A percentile compares a stretch with the other conserved stretches of the same genome.
Conservation (phyloP, 83 land plant species). For the Thuja plicata region DNA sequence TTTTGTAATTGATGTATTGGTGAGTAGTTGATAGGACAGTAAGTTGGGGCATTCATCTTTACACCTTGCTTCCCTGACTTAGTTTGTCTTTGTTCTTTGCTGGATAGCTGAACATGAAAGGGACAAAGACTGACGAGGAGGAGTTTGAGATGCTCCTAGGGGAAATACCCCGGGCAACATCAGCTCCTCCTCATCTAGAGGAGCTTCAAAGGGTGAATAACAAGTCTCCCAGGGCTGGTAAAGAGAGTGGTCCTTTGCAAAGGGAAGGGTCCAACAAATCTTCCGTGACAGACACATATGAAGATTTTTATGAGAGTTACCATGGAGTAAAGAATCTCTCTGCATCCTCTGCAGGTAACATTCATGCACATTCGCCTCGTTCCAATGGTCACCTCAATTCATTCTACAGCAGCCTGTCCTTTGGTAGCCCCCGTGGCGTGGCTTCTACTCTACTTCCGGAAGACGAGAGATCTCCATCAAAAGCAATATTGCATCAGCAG, state of each 20-base stretch:
- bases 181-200: slow-evolving; percentile 19
- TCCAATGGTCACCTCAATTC: slow-evolving; percentile 10
- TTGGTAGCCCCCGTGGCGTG: neutral
- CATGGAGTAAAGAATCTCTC: slow-evolving; percentile 10
- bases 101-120: slow-evolving; percentile 8
- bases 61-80: neutral
- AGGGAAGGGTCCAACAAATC: neutral
- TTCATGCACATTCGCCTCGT: neutral
- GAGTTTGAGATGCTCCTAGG: slow-evolving; percentile 40
- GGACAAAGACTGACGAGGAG: slow-evolving; percentile 18
- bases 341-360: slow-evolving; percentile 1
- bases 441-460: slow-evolving; percentile 3
- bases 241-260: neutral
- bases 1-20: neutral
- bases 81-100: neutral
- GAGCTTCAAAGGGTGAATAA: neutral
- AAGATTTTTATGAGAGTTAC: slow-evolving; percentile 3
- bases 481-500: neutral
- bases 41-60: neutral
- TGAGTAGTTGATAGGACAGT: neutral
- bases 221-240: neutral
- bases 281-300: neutral
- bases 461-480: neutral
- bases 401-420: slow-evolving; percentile 8
- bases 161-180: slow-evolving; percentile 43